Base-by-base conservation (phyloP, 345 rosid genomes). In the Odontarrhena argentea region DNA sequence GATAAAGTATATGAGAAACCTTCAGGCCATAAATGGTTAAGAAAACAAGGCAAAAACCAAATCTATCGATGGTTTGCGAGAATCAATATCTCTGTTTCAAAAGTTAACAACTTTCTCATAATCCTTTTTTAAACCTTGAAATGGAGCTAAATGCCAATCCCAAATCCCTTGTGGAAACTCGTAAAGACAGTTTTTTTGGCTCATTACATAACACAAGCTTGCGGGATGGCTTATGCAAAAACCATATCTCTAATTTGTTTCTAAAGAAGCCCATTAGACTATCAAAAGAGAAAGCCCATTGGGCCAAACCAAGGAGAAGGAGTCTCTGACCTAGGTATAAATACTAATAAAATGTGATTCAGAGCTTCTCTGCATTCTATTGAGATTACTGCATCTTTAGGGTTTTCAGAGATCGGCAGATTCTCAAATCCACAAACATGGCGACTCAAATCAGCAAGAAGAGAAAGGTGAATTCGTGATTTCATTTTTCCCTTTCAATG, bases 381-480 rank as follows among this genome's bases (percentile, higher is more conserved):
- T 6, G 46, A 11, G 63, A 40, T 12, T 4, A 12, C 63, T 58
- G 34, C 38, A 15, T 28, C 24, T 15, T 9, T 65, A 40, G 60
- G 44, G 34, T 48, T 46, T 34, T 34, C 32, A 62, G 55, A 1
- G 32, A 7, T 62, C 55, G 45, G 45, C 55, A 4, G 6, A 63
- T 10, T 1, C 1, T 7, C 1, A 3, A 7, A 9, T 13, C 26
- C 0, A 64, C 38, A 81, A 8, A 8, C 55, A 87, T 87, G 89
- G 81, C 86, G 11, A 68, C 92, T 13, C 96, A 86, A 72, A 88
- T 88, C 37, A 86, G 91, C 76, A 88, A 88, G 85, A 88, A 88
- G 79, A 78, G 89, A 63, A 88, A 88, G 78, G 91, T 85, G 1
- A 45, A 14, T 63, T 13, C 11, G 9, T 8, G 3, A 8, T 8